Conservation (phyloP, 805 yeast genomes). For the Osmozyma mogii region DNA sequence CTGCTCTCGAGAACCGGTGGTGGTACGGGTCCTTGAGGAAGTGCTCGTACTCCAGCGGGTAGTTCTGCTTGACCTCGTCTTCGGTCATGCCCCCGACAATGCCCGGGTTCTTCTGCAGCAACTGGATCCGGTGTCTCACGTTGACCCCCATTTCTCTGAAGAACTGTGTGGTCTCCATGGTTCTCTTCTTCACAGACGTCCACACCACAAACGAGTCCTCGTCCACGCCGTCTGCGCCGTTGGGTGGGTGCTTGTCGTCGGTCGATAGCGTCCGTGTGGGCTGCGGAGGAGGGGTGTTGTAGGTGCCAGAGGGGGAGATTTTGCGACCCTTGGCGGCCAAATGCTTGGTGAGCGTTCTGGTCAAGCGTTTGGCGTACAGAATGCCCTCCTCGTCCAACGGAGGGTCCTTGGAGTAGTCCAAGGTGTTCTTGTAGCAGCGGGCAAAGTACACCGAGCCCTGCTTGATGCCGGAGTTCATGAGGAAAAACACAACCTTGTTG, state of each 20-base stretch:
- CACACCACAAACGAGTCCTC: constrained; percentile 74
- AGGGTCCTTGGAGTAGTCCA: constrained; percentile 68
- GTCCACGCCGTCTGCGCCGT: constrained; percentile 49
- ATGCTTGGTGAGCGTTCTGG: constrained; percentile 43
- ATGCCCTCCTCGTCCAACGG: constrained; percentile 70
- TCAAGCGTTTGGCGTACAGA: constrained; percentile 56
- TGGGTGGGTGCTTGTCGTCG: constrained; percentile 36
- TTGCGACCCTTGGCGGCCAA: constrained; percentile 28
- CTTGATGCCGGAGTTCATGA: constrained; percentile 85
- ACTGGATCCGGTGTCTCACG: constrained; percentile 69
- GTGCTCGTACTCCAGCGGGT: constrained; percentile 63
- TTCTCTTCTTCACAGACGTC: constrained; percentile 87
- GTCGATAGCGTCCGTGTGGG: constrained; percentile 17
- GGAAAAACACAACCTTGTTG: constrained; percentile 83
- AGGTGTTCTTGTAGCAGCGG: constrained; percentile 54
- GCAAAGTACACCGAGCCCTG: constrained; percentile 92
- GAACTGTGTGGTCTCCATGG: constrained; percentile 68
- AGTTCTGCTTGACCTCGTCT: constrained; percentile 49
- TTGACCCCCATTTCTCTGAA: constrained; percentile 58
- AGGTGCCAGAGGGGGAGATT: constrained; percentile 7
- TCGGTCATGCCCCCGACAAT: constrained; percentile 63
- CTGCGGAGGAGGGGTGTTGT: constrained; percentile 2
- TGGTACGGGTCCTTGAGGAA: constrained; percentile 80
- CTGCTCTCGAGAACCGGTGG: constrained; percentile 85
- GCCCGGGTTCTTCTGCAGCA: constrained; percentile 88